Evolutionary conservation across 345 rosid species (phyloP), one percentile per base, ranked within the genome.

Genomic region (Acer saccharum): DNA sequence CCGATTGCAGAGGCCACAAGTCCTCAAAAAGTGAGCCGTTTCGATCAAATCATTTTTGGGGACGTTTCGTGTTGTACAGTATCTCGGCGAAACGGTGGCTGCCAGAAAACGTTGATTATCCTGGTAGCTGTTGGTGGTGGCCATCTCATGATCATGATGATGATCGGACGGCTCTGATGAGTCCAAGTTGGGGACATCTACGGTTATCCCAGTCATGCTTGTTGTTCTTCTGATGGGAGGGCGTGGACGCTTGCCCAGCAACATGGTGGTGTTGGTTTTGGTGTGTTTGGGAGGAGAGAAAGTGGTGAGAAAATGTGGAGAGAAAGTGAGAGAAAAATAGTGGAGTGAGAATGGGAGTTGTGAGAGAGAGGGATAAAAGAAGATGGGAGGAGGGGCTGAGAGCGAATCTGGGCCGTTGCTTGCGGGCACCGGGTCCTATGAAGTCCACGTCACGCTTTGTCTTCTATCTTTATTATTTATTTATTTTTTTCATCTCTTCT

Each of bases 1-100:
- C 71, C 87, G 88, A 52, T 78, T 84, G 79, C 98, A 94, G 78
- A 93, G 92, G 54, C 97, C 94, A 77, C 98, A 94, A 18, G 77
- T 87, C 58, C 81, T 79, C 77, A 94, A 78, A 76, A 94, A 91
- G 74, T 85, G 83, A 71, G 86, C 77, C 21, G 81, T 79, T 57
- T 86, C 88, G 52, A 71, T 60, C 12, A 52, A 57, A 11, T 66
- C 81, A 60, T 9, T 32, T 3, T 9, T 32, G 3, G 58, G 81
- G 65, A 32, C 25, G 39, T 57, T 82, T 77, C 39, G 64, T 54
- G 64, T 48, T 54, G 64, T 48, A 72, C 70, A 54, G 67, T 73
- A 73, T 80, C 76, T 82, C 32, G 94, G 94, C 0, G 95, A 89
- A 13, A 86, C 78, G 90, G 87, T 73, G 75, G 87, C 70, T 65